phyloP scores from a whole-genome alignment of 345 rosid genomes.

The Pistacia vera region DNA sequence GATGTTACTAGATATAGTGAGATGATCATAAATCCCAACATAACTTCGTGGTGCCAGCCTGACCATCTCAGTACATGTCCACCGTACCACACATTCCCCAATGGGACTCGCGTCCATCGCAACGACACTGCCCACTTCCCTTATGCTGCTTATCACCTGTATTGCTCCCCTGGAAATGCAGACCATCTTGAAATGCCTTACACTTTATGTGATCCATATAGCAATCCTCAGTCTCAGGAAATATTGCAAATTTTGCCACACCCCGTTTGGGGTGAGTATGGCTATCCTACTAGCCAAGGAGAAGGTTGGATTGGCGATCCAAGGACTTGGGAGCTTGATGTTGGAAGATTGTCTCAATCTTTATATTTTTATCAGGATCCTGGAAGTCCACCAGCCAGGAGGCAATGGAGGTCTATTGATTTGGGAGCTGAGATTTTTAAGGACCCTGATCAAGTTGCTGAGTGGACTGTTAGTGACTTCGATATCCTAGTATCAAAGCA shows the following conservation, averaged over 20 bases:
- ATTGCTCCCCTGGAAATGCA: constrained; percentile 53
- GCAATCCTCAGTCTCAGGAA: constrained; percentile 62
- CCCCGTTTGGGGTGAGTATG: constrained; percentile 50
- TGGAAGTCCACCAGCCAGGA: constrained; percentile 36
- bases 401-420: constrained; percentile 50
- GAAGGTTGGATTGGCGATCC: constrained; percentile 56
- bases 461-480: constrained; percentile 47
- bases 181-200: constrained; percentile 37
- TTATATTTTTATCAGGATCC: constrained; percentile 54
- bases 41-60: constrained; percentile 34
- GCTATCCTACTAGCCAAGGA: constrained; percentile 50
- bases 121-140: constrained; percentile 36
- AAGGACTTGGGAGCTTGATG: constrained; percentile 55
- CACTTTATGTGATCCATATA: constrained; percentile 46
- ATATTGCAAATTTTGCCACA: constrained; percentile 53
- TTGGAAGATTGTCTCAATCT: constrained; percentile 48
- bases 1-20: constrained; percentile 55
- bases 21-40: constrained; percentile 44
- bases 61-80: constrained; percentile 42
- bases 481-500: constrained; percentile 36
- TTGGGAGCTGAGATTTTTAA: constrained; percentile 54
- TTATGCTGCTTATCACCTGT: constrained; percentile 46
- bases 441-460: constrained; percentile 44
- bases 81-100: constrained; percentile 38
- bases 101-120: constrained; percentile 38